These are phyloP conservation scores for Pelagomonas calceolata DNA, from an alignment of 108 stramenopile species.

Conservation along the genomic window DNA sequence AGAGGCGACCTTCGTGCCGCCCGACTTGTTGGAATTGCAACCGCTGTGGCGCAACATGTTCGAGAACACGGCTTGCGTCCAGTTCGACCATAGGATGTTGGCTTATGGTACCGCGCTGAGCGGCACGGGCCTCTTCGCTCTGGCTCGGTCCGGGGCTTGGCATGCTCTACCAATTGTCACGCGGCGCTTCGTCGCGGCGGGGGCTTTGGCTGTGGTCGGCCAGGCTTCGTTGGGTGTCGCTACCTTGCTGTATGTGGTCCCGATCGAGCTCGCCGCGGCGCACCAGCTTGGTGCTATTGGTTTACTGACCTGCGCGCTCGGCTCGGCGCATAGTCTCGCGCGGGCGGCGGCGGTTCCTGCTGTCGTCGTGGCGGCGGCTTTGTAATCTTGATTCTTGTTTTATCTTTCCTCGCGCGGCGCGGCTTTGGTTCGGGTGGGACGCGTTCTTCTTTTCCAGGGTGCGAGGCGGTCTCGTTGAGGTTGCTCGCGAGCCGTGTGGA, in stretches of 20 bases:
- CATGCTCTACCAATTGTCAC: neutral
- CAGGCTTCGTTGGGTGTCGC: slow-evolving; percentile 87
- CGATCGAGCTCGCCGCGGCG: slow-evolving; percentile 75
- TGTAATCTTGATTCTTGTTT: no score
- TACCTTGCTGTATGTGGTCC: slow-evolving; percentile 88
- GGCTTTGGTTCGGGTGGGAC: no score
- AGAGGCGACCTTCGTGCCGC: no score
- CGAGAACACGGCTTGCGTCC: slow-evolving; percentile 94
- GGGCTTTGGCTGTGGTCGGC: slow-evolving; percentile 40
- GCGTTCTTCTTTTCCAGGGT: no score
- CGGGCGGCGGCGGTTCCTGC: no score
- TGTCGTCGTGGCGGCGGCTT: no score
- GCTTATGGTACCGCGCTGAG: slow-evolving; percentile 66
- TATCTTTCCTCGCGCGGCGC: no score
- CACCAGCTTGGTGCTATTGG: slow-evolving; percentile 92
- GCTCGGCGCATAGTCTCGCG: slow-evolving; percentile 21
- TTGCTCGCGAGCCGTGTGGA: no score
- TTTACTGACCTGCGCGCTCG: slow-evolving; percentile 71
- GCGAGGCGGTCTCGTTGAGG: no score
- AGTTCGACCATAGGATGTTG: slow-evolving; percentile 89
- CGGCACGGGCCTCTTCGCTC: slow-evolving; percentile 51
- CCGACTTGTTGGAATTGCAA: no score
- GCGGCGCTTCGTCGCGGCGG: neutral
- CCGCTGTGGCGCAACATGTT: slow-evolving; percentile 58
- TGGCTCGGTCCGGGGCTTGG: slow-evolving; percentile 26